Percentiles rank a stretch among this genome's conserved stretches.
These are phyloP conservation scores for Boletellus ananas DNA, from an alignment of 768 basidiomycete genomes.

Conservation along the genomic window DNA sequence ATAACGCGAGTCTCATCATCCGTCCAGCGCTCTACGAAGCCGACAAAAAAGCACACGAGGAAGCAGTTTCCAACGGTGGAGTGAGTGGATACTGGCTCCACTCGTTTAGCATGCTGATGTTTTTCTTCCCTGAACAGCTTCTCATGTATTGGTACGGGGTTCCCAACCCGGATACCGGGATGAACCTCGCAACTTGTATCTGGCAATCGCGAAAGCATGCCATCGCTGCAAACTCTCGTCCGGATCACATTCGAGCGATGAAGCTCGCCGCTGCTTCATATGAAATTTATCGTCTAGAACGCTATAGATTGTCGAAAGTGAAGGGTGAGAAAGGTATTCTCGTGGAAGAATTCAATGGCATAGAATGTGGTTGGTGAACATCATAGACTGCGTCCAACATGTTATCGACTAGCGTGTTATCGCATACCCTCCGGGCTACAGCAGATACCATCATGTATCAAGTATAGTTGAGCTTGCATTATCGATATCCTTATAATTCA, in stretches of 20 bases:
- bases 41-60: constrained; percentile 86
- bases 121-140: constrained; percentile 41
- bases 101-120: constrained; percentile 3
- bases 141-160: constrained; percentile 95
- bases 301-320: constrained; percentile 67
- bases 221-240: constrained; percentile 70
- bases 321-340: constrained; percentile 53
- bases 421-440: too few relatives aligned
- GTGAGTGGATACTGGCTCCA: constrained; percentile 39
- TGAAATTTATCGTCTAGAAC: constrained; percentile 73
- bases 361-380: constrained; percentile 68
- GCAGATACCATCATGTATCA: not conserved
- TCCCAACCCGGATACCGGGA: constrained; percentile 66
- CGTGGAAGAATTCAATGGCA: constrained; percentile 57
- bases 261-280: constrained; percentile 72
- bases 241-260: constrained; percentile 82
- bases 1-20: constrained; percentile 3
- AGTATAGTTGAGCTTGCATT: too few relatives aligned
- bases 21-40: constrained; percentile 77
- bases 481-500: not conserved
- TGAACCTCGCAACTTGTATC: constrained; percentile 93
- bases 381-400: not conserved
- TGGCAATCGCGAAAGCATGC: constrained; percentile 91
- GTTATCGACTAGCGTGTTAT: too few relatives aligned
- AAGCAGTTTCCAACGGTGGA: constrained; percentile 84